A percentile compares a stretch with the other conserved stretches of the same genome.
phyloP scores from a whole-genome alignment of 2,329 filamentous ascomycete genomes.

The Allantophomopsis lycopodina region DNA sequence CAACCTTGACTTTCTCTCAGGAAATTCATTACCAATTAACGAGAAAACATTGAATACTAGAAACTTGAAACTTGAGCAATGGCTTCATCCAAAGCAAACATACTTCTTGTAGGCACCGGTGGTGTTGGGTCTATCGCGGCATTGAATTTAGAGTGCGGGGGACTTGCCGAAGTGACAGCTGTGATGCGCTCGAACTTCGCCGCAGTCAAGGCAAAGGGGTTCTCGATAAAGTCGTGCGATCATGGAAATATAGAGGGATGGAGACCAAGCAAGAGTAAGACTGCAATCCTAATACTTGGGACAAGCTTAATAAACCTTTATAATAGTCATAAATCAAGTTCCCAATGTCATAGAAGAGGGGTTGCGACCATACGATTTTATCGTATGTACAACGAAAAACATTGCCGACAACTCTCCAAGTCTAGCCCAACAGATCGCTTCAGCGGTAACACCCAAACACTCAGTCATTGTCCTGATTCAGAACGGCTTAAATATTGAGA shows the following conservation, averaged over 20 bases:
- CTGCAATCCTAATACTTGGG: not conserved
- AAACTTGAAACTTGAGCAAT: not conserved
- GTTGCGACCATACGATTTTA: slow-evolving; percentile 6
- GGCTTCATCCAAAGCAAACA: slow-evolving; percentile 3
- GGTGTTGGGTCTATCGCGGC: slow-evolving; percentile 11
- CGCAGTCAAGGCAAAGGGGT: slow-evolving; percentile 9
- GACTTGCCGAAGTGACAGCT: slow-evolving; percentile 8
- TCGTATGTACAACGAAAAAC: slow-evolving; percentile 10
- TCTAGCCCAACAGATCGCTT: slow-evolving; percentile 5
- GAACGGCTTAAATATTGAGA: slow-evolving; percentile 11
- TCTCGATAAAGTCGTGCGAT: slow-evolving; percentile 11
- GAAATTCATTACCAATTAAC: too few species aligned
- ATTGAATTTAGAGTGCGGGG: slow-evolving; percentile 7
- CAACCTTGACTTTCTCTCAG: too few species aligned
- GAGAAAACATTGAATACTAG: too few species aligned
- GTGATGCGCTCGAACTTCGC: slow-evolving; percentile 9
- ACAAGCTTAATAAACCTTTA: too few species aligned
- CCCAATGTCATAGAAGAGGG: slow-evolving; percentile 1
- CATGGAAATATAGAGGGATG: slow-evolving; percentile 9
- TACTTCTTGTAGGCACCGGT: slow-evolving; percentile 9
- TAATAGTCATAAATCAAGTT: not conserved
- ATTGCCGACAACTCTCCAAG: slow-evolving; percentile 7
- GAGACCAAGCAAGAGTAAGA: slow-evolving; percentile 8
- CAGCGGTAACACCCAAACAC: slow-evolving; percentile 7
- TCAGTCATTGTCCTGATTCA: slow-evolving; percentile 11